phyloP scores from a whole-genome alignment of 345 rosid genomes.

The Excoecaria cochinchinensis region DNA sequence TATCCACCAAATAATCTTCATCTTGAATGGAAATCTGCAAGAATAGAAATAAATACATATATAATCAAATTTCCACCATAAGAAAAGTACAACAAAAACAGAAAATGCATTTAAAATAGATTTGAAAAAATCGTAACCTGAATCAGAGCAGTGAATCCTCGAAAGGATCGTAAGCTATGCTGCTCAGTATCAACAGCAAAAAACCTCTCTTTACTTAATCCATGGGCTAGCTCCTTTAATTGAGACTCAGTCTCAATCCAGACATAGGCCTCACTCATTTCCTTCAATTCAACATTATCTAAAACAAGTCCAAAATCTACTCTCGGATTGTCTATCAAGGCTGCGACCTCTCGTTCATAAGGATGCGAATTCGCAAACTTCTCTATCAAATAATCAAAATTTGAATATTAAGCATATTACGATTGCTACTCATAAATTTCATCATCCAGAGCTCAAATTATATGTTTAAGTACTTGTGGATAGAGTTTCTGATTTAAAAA shows the following conservation, averaged over 20 bases:
- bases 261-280: conserved; percentile 45
- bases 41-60: neutral
- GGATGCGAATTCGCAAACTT: conserved; percentile 55
- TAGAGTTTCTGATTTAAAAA: conserved; percentile 9
- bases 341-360: conserved; percentile 54
- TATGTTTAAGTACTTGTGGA: neutral
- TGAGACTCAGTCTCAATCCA: conserved; percentile 72
- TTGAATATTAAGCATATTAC: neutral
- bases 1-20: conserved; percentile 75
- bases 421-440: neutral
- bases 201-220: conserved; percentile 46
- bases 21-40: conserved; percentile 65
- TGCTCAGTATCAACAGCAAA: conserved; percentile 93
- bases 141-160: conserved; percentile 79
- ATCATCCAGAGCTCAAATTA: neutral
- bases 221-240: conserved; percentile 60
- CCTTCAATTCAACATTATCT: conserved; percentile 29
- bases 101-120: neutral
- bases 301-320: conserved; percentile 35
- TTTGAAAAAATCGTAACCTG: conserved; percentile 45
- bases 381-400: conserved; percentile 33
- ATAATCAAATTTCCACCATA: neutral
- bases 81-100: neutral
- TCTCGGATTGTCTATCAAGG: conserved; percentile 49
- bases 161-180: conserved; percentile 77